Base-by-base conservation (phyloP, 179 eudicot genomes). In the Beta macrorhiza region DNA sequence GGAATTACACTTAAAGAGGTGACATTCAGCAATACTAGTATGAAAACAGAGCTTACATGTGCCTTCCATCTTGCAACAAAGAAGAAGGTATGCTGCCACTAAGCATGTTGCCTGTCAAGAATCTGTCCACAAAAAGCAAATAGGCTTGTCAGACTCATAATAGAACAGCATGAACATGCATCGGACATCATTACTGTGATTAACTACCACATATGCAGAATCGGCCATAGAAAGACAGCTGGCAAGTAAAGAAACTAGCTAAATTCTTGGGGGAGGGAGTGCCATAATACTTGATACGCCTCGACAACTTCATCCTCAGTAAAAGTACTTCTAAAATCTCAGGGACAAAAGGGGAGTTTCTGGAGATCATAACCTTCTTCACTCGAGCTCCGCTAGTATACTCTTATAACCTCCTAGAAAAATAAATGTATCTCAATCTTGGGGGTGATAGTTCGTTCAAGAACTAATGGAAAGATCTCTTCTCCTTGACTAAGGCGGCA, bases 61-160 rank as follows among this genome's bases (percentile, higher is more conserved):
- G 78, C 67, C 87, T 84, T 72, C 87, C 87, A 74, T 82, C 87
- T 72, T 78, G 76, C 75, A 84, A 37, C 77, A 84, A 67, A 74
- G 84, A 84, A 78, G 32, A 47, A 19, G 84, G 87, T 68, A 85
- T 53, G 75, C 62, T 82, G 62, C 87, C 87, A 44, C 84, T 85
- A 20, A 85, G 67, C 84, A 22, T 74, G 84, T 85, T 85, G 67
- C 82, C 84, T 22, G 84, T 78, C 78, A 85, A 78, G 78, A 81
- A 85, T 75, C 87, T 85, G 80, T 58, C 58, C 72, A 73, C 9
- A 51, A 71, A 80, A 37, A 19, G 64, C 59, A 69, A 16, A 55
- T 47, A 37, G 25, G 20, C 71, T 22, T 49, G 11, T 68, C 11
- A 75, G 32, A 37, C 15, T 9, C 56, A 22, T 16, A 22, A 67